phyloP scores from a whole-genome alignment of 352 stramenopile genomes.

The Phytopythium vexans region DNA sequence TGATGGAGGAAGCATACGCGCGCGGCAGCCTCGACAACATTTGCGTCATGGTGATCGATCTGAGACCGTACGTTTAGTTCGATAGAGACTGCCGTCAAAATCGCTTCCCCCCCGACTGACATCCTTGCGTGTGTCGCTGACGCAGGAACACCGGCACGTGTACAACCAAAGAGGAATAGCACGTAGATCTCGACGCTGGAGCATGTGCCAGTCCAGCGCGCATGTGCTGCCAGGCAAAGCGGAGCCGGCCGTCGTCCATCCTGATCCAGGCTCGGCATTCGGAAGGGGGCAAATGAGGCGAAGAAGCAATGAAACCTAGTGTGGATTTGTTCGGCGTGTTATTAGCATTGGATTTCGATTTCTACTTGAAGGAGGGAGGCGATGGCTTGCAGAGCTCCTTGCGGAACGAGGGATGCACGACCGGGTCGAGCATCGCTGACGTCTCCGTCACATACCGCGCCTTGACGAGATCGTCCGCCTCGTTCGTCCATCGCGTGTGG shows the following conservation, averaged over 20 bases:
- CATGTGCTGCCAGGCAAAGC: too few relatives aligned
- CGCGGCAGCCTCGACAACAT: conserved; percentile 90
- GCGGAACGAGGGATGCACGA: conserved; percentile 49
- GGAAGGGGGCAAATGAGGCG: too few relatives aligned
- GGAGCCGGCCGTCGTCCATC: too few relatives aligned
- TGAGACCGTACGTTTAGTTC: conserved; percentile 51
- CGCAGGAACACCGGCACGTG: conserved; percentile 1
- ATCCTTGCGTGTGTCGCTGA: neutral
- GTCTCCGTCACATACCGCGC: conserved; percentile 61
- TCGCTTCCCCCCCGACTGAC: too few relatives aligned
- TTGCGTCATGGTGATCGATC: conserved; percentile 88
- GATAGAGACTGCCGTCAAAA: neutral
- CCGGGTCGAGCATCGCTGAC: conserved; percentile 34
- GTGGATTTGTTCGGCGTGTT: neutral
- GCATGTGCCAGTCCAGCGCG: neutral
- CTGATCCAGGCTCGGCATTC: too few relatives aligned
- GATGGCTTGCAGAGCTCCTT: conserved; percentile 59
- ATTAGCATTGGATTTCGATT: neutral
- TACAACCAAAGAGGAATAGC: conserved; percentile 2
- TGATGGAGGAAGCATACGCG: conserved; percentile 86
- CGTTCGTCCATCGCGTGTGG: conserved; percentile 58
- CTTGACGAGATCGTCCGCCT: conserved; percentile 45
- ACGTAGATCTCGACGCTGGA: neutral
- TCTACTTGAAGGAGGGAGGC: conserved; percentile 50
- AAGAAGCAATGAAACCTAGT: neutral